Conservation (phyloP, 2,329 filamentous ascomycete genomes). For the Ustilaginoidea virens region DNA sequence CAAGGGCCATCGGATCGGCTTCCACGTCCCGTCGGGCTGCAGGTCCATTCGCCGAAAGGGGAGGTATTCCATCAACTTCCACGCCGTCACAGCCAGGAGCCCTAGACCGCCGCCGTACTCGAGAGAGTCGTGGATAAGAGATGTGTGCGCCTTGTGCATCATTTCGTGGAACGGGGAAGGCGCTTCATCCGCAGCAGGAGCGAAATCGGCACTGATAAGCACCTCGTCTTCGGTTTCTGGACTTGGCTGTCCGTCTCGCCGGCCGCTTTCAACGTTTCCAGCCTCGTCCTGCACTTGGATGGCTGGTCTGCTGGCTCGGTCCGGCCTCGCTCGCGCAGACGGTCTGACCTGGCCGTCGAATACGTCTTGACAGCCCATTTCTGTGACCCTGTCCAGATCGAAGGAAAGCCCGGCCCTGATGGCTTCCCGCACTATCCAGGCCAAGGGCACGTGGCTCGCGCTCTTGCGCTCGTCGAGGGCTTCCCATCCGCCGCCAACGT, state of each 20-base stretch:
- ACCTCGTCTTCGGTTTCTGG: slow-evolving; percentile 10
- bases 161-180: slow-evolving; percentile 34
- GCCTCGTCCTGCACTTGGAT: slow-evolving; percentile 12
- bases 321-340: slow-evolving; percentile 1
- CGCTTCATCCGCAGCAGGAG: neutral
- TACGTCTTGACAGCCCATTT: slow-evolving; percentile 39
- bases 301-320: slow-evolving; percentile 6
- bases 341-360: slow-evolving; percentile 4
- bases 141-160: slow-evolving; percentile 39
- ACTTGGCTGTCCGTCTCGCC: slow-evolving; percentile 7
- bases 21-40: slow-evolving; percentile 57
- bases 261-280: slow-evolving; percentile 7
- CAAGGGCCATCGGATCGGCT: slow-evolving; percentile 65
- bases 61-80: slow-evolving; percentile 70
- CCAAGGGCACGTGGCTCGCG: slow-evolving; percentile 51
- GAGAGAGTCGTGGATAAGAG: slow-evolving; percentile 55
- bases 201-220: slow-evolving; percentile 1
- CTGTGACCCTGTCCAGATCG: slow-evolving; percentile 49
- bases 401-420: slow-evolving; percentile 53
- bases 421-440: slow-evolving; percentile 52
- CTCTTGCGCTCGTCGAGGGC: slow-evolving; percentile 39
- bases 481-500: slow-evolving; percentile 66
- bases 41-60: slow-evolving; percentile 73
- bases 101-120: slow-evolving; percentile 45
- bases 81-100: slow-evolving; percentile 40